Base-by-base conservation (phyloP, 495 filamentous ascomycete species). In the Aspergillus saccharolyticus region DNA sequence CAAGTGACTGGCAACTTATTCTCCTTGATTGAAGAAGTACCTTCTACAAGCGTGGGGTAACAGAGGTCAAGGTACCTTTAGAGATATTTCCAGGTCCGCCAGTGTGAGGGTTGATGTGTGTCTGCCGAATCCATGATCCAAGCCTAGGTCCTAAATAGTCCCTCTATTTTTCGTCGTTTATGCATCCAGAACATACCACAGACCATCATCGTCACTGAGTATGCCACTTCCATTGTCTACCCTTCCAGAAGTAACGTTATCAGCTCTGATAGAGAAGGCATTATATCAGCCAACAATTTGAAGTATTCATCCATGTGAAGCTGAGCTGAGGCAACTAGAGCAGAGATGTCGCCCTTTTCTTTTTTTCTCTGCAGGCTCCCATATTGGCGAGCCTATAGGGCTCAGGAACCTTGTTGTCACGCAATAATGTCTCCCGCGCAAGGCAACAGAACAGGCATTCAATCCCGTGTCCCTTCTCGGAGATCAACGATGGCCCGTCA, bases 1-100 rank as follows among this genome's bases (percentile, higher is more conserved):
- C 18, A 55, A 44, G 44, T 55, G 43, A 46, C 53, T 55, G 44
- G 53, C 43, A 19, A 55, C 33, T 17, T 55, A 55, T 1, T 55
- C 53, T 30, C 24, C 44, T 44, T 55, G 12, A 10, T 9, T 18
- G 24, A 7, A 16, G 2, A 20, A 21, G 3, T 21, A 39, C 22
- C 14, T 20, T 43, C 4, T 12, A 21, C 22, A 1, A 19, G 2
- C 19, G 2, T 28, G 10, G 42, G 9, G 4, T 6, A 12, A 16
- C 10, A 22, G 14, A n/a, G n/a, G n/a, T n/a, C 1, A 18, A 8
- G 28, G n/a, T 45, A 55, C 53, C 44, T 55, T 55, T 10, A 55
- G 24, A 10, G 48, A 55, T n/a, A 39, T 39, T 21, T 55, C 53
- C 16, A 33, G 24, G 18, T 55, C 53, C 2, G 15, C 9, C 8